A percentile compares a stretch with the other conserved stretches of the same genome.
Conservation (phyloP, 208 protist genomes). For the Herpetomonas tarakana region DNA sequence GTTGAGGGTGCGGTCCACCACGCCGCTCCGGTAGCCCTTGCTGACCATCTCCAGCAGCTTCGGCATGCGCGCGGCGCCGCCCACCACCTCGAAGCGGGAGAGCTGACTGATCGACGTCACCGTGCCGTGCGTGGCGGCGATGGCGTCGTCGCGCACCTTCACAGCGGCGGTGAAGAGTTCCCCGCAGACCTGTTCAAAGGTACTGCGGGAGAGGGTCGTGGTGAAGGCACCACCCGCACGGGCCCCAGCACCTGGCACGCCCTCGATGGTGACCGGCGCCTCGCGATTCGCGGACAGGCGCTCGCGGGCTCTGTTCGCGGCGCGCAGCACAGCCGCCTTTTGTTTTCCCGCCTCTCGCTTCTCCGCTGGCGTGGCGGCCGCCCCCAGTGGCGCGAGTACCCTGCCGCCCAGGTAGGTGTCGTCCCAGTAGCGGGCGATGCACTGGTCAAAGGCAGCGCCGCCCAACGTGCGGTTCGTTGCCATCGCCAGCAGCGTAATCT, state of each 20-base stretch:
- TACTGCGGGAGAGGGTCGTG: constrained; percentile 37
- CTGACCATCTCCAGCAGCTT: constrained; percentile 53
- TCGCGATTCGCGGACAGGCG: constrained; percentile 87
- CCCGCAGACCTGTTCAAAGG: constrained; percentile 70
- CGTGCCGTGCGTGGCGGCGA: constrained; percentile 24
- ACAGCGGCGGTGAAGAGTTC: constrained; percentile 39
- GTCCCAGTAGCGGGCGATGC: constrained; percentile 83
- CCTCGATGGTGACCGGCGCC: constrained; percentile 75
- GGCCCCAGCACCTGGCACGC: constrained; percentile 40
- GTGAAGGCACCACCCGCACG: constrained; percentile 28
- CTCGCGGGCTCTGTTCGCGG: constrained; percentile 80
- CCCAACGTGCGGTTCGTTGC: constrained; percentile 64
- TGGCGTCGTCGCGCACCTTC: constrained; percentile 27
- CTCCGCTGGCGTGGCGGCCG: constrained; percentile 14
- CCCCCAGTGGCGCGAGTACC: constrained; percentile 13
- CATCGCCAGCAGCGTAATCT: constrained; percentile 41
- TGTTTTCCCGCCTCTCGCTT: constrained; percentile 25
- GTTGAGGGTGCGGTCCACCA: constrained; percentile 81
- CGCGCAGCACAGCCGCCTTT: constrained; percentile 72
- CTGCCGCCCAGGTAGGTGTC: constrained; percentile 35
- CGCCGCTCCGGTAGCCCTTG: constrained; percentile 28
- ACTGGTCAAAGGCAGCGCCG: constrained; percentile 83
- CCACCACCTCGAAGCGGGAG: constrained; percentile 75
- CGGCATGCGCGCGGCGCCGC: constrained; percentile 80
- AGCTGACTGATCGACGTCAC: constrained; percentile 9